Base-by-base conservation (phyloP, 805 yeast species). In the Myxozyma monticola region DNA sequence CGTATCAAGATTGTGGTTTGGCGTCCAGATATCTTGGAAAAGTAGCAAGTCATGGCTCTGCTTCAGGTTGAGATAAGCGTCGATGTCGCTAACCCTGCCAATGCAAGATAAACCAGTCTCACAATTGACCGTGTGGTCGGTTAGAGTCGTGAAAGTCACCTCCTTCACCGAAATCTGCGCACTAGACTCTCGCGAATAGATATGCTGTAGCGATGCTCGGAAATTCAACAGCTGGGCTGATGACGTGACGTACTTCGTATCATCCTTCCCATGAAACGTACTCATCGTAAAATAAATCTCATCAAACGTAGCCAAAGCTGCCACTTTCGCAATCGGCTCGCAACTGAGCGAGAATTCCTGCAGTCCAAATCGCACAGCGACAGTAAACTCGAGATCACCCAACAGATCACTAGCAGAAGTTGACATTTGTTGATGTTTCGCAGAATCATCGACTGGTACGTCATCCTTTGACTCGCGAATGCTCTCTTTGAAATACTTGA, bases 321-420 rank as follows among this genome's bases (percentile, higher is more conserved):
- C 89, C 1, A 93, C 93, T 63, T 87, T 88, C 0, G 98, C 98
- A 15, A 83, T 83, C 0, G 99, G 99, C 54, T 87, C 91, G 74
- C 99, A 93, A 59, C 95, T 85, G 45, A 93, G 71, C 2, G 85
- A 77, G 20, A 93, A 65, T 37, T 77, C 78, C 64, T 93, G 99
- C 29, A 82, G 78, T 18, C 81, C 89, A 45, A 90, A 76, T 35
- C 76, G 73, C 5, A 90, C 56, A 0, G 84, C 80, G 47, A 85
- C 67, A 44, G 79, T 80, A 25, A 88, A 59, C 55, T 85, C 88
- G 45, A 84, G 64, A 25, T 79, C 77, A 35, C 71, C 67, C 18
- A 77, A 73, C 35, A 78, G 63, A 42, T 76, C 74, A 12, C 26
- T 30, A 5, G 42, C 43, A 15, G 31, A 5, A 12, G 30, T 9